These are phyloP conservation scores for Wickerhamiella sorbophila DNA, from an alignment of 805 yeast genomes.

Conservation along the genomic window DNA sequence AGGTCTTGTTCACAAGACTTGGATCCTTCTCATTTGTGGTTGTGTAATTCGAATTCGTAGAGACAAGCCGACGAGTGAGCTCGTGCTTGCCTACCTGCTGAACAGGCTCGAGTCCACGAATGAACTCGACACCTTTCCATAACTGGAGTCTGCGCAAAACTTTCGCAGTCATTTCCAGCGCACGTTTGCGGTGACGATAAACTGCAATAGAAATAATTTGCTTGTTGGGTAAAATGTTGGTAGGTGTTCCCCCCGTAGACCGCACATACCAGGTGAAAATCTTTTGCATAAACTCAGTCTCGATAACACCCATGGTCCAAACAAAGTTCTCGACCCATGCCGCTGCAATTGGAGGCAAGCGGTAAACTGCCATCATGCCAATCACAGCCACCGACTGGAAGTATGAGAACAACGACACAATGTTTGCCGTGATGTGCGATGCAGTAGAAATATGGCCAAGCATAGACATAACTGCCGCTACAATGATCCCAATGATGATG, in stretches of 20 bases:
- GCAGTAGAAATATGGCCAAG: conserved; percentile 87
- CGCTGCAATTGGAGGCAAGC: conserved; percentile 91
- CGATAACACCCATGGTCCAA: conserved; percentile 91
- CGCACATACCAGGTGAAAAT: conserved; percentile 20
- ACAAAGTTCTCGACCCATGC: conserved; percentile 96
- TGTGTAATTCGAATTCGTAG: conserved; percentile 10
- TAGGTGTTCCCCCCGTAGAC: conserved; percentile 77
- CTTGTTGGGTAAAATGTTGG: conserved; percentile 54
- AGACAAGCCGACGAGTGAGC: conserved; percentile 7
- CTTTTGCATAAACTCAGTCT: conserved; percentile 55
- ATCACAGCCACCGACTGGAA: conserved; percentile 88
- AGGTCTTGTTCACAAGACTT: conserved; percentile 47
- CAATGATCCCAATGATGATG: conserved; percentile 72
- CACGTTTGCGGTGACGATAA: conserved; percentile 32
- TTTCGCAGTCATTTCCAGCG: conserved; percentile 9
- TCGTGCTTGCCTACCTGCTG: neutral
- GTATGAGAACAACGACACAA: conserved; percentile 80
- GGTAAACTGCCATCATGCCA: conserved; percentile 87
- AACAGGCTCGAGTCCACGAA: neutral
- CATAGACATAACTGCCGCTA: conserved; percentile 76
- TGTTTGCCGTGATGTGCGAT: conserved; percentile 93
- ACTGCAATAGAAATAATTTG: conserved; percentile 67
- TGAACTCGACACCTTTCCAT: neutral
- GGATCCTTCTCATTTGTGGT: conserved; percentile 41
- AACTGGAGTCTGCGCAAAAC: neutral